Evolutionary conservation across 208 protist species (phyloP).

Genomic region (Trypanosoma brucei): DNA sequence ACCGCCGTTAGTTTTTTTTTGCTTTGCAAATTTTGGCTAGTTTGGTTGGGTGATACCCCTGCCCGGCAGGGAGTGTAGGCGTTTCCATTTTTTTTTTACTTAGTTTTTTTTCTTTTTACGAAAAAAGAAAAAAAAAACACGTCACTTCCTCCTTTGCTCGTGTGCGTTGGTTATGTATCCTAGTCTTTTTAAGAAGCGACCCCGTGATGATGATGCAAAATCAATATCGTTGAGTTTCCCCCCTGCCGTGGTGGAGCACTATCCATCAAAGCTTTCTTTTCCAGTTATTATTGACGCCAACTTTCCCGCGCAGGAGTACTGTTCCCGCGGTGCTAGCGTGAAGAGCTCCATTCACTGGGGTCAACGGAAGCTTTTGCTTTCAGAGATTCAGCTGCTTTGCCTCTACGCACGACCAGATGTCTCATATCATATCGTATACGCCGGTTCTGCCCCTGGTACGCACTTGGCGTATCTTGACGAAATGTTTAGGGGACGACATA

Average conservation of each 20-base stretch:
- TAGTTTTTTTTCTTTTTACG: too few species aligned
- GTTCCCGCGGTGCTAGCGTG: constrained; percentile 66
- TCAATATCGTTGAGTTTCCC: not conserved
- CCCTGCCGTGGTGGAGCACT: constrained; percentile 57
- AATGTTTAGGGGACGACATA: constrained; percentile 78
- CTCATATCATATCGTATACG: constrained; percentile 93
- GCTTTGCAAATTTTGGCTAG: too few species aligned
- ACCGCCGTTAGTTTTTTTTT: too few species aligned
- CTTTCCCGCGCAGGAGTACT: constrained; percentile 80
- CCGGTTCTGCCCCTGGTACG: constrained; percentile 92
- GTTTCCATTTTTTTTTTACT: too few species aligned
- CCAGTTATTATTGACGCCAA: constrained; percentile 57
- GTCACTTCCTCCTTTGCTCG: too few species aligned
- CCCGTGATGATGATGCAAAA: constrained; percentile 9
- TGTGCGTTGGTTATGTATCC: constrained; percentile 18
- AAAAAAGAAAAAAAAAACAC: too few species aligned
- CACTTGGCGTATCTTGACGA: constrained; percentile 90
- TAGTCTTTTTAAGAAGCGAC: constrained; percentile 29
- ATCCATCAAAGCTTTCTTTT: constrained; percentile 70
- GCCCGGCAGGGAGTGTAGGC: too few species aligned
- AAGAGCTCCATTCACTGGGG: constrained; percentile 95
- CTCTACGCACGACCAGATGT: constrained; percentile 61
- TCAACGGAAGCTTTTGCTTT: constrained; percentile 94
- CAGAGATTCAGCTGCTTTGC: constrained; percentile 93
- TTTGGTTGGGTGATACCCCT: too few species aligned